These are phyloP conservation scores for Arthrobotrys conoides DNA, from an alignment of 2,329 filamentous ascomycete species.

Conservation along the genomic window DNA sequence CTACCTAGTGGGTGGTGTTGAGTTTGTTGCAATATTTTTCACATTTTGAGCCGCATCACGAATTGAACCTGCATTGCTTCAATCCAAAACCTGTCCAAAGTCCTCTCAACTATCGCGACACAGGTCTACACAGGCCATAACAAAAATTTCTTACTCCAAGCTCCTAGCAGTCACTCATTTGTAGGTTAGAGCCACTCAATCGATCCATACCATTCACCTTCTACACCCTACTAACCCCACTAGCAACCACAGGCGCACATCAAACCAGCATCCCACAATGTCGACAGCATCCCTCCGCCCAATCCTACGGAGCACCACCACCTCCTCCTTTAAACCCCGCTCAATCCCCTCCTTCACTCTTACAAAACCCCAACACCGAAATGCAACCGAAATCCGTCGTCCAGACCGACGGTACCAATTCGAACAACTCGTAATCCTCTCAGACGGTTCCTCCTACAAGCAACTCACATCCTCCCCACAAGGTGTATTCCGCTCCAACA, in stretches of 20 bases:
- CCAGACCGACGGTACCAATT: conserved; percentile 96
- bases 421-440: conserved; percentile 94
- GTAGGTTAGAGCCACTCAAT: conserved; percentile 17
- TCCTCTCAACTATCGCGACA: neutral
- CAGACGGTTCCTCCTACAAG: conserved; percentile 88
- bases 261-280: conserved; percentile 37
- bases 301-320: conserved; percentile 55
- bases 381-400: conserved; percentile 84
- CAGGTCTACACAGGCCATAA: neutral
- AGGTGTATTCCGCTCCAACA: conserved; percentile 74
- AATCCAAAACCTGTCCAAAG: neutral
- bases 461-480: conserved; percentile 81
- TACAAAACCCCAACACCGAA: conserved; percentile 76
- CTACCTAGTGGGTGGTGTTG: conserved; percentile 4
- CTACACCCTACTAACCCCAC: neutral
- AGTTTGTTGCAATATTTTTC: conserved; percentile 54
- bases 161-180: neutral
- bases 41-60: conserved; percentile 48
- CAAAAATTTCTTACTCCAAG: neutral
- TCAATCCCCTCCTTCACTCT: conserved; percentile 62
- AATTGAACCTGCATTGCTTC: conserved; percentile 26
- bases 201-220: neutral
- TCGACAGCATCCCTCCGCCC: conserved; percentile 61
- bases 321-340: conserved; percentile 32
- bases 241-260: neutral